Evolutionary conservation across 116 monocot genomes (phyloP).

Genomic region (Trichopus zeylanicus): DNA sequence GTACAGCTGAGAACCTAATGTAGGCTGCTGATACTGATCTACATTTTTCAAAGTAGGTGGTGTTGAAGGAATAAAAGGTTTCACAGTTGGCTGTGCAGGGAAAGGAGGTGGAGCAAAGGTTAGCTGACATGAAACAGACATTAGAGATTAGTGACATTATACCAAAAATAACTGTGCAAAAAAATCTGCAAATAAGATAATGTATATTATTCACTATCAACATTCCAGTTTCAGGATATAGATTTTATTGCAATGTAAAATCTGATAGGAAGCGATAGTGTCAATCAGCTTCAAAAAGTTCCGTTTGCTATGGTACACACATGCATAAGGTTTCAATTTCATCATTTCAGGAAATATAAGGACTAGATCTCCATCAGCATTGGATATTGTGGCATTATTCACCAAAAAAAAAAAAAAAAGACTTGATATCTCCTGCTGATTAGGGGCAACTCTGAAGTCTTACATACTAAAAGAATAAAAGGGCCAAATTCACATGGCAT

Average conservation of each 20-base stretch:
- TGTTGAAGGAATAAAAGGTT: slow-evolving; percentile 57
- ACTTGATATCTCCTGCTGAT: no score
- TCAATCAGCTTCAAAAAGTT: no score
- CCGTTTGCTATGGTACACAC: no score
- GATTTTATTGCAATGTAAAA: not conserved
- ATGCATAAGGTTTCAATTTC: no score
- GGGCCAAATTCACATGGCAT: no score
- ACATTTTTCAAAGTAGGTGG: slow-evolving; percentile 57
- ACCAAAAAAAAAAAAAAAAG: no score
- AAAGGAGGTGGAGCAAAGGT: slow-evolving; percentile 29
- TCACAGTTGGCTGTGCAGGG: slow-evolving; percentile 47
- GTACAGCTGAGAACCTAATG: slow-evolving; percentile 74
- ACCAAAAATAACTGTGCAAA: not conserved
- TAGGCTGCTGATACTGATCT: slow-evolving; percentile 73
- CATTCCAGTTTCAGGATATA: not conserved
- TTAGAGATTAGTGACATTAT: not conserved
- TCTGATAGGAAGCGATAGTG: no score
- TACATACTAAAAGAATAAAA: no score
- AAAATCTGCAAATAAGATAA: not conserved
- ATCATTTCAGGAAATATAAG: no score
- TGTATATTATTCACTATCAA: not conserved
- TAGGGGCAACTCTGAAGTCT: no score
- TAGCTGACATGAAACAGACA: slow-evolving; percentile 22
- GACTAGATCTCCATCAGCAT: no score
- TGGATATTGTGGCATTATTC: no score